Conservation (phyloP, 2,329 filamentous ascomycete species). For the Arthrobotrys musiformis region DNA sequence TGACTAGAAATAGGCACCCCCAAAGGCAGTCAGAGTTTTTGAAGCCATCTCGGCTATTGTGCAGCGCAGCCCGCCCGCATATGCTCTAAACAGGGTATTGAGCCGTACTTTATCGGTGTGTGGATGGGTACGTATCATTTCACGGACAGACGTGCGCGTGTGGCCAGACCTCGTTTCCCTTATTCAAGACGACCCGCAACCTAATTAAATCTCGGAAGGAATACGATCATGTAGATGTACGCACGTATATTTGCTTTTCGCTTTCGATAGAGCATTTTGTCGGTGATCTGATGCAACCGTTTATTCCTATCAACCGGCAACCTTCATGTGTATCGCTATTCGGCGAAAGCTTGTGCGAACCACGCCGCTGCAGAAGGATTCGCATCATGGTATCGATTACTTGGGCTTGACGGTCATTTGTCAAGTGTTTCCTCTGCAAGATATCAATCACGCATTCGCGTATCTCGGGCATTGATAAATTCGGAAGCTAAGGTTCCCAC, state of each 20-base stretch:
- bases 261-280: neutral
- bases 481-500: neutral
- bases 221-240: neutral
- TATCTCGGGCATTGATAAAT: slow-evolving; percentile 33
- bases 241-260: slow-evolving; percentile 1
- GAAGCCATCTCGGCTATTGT: slow-evolving; percentile 21
- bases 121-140: slow-evolving; percentile 9
- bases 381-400: neutral
- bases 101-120: slow-evolving; percentile 3
- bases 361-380: neutral
- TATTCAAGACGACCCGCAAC: neutral
- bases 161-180: neutral
- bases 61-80: slow-evolving; percentile 22
- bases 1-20: slow-evolving; percentile 26
- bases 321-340: neutral
- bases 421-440: slow-evolving; percentile 1
- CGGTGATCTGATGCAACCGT: slow-evolving; percentile 2
- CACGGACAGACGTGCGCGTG: slow-evolving; percentile 2
- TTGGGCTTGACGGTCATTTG: neutral
- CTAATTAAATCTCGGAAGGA: neutral
- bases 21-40: slow-evolving; percentile 16
- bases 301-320: slow-evolving; percentile 3
- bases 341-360: neutral
- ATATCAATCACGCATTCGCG: slow-evolving; percentile 11
- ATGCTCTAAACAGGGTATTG: slow-evolving; percentile 7